A percentile compares a stretch with the other conserved stretches of the same genome.
phyloP scores from a whole-genome alignment of 2,329 filamentous ascomycete species.

The Trichoderma sp. region DNA sequence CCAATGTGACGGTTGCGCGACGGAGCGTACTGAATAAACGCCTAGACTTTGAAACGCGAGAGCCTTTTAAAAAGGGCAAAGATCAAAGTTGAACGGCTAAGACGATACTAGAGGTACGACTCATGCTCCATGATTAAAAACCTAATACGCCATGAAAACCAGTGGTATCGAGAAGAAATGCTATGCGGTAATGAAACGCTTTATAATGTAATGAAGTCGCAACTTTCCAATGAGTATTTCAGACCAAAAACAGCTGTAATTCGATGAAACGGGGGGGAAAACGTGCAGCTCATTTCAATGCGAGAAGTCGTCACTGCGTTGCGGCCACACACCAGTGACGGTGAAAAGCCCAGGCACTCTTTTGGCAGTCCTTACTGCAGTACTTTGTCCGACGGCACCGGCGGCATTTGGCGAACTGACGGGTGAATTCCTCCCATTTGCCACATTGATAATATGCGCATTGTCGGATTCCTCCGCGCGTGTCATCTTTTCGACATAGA shows the following conservation, averaged over 20 bases:
- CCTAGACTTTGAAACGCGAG: neutral
- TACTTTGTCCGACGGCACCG: conserved; percentile 96
- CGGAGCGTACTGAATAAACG: neutral
- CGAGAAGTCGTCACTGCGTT: conserved; percentile 41
- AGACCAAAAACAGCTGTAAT: conserved; percentile 27
- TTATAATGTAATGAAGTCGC: conserved; percentile 41
- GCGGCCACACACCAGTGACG: conserved; percentile 94
- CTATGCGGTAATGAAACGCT: conserved; percentile 41
- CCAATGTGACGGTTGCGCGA: neutral
- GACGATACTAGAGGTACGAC: neutral
- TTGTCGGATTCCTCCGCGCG: conserved; percentile 87
- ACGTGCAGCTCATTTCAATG: neutral
- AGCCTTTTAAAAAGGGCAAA: neutral
- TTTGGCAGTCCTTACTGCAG: conserved; percentile 99
- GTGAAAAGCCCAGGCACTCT: conserved; percentile 97
- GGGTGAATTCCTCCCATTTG: conserved; percentile 95
- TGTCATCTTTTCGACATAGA: conserved; percentile 95
- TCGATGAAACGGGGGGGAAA: neutral
- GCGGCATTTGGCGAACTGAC: conserved; percentile 97
- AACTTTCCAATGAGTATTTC: conserved; percentile 31
- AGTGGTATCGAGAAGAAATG: conserved; percentile 46
- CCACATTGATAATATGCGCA: conserved; percentile 98
- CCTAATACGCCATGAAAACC: conserved; percentile 28
- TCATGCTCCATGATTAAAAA: conserved; percentile 12
- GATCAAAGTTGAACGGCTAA: neutral